These are phyloP conservation scores for Houttuynia cordata DNA, from an alignment of 164 flowering plant genomes.

Conservation along the genomic window DNA sequence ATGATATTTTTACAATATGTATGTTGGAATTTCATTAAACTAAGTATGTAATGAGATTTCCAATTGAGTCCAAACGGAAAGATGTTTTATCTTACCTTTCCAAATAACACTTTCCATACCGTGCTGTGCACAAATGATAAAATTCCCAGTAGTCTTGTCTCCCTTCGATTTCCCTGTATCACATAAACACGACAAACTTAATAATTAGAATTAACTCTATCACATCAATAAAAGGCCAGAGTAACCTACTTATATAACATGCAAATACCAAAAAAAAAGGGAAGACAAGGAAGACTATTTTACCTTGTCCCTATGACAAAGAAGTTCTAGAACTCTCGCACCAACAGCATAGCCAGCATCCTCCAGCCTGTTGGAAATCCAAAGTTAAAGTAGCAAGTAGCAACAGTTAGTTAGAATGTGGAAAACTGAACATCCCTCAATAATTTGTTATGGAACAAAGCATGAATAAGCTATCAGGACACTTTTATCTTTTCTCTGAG, in stretches of 20 bases:
- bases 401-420: too few relatives aligned
- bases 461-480: not conserved
- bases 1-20: not conserved
- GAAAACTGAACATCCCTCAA: not conserved
- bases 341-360: conserved; percentile 99
- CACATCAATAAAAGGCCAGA: too few relatives aligned
- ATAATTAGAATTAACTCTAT: not conserved
- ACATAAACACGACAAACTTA: not conserved
- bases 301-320: conserved; percentile 97
- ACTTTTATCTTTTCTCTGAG: too few relatives aligned
- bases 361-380: conserved; percentile 55
- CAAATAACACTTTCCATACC: conserved; percentile 97
- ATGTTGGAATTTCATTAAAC: too few relatives aligned
- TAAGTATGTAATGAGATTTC: too few relatives aligned
- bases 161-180: conserved; percentile 88
- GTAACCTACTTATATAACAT: too few relatives aligned
- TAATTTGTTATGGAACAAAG: not conserved
- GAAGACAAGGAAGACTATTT: not conserved
- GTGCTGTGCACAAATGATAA: conserved; percentile 95
- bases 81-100: conserved; percentile 41
- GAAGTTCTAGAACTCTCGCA: conserved; percentile 83
- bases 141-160: conserved; percentile 85
- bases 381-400: too few relatives aligned
- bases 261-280: not conserved
- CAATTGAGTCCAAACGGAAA: not conserved